A percentile compares a stretch with the other conserved stretches of the same genome.
phyloP scores from a whole-genome alignment of 495 filamentous ascomycete genomes.

The Penicillium daleae region DNA sequence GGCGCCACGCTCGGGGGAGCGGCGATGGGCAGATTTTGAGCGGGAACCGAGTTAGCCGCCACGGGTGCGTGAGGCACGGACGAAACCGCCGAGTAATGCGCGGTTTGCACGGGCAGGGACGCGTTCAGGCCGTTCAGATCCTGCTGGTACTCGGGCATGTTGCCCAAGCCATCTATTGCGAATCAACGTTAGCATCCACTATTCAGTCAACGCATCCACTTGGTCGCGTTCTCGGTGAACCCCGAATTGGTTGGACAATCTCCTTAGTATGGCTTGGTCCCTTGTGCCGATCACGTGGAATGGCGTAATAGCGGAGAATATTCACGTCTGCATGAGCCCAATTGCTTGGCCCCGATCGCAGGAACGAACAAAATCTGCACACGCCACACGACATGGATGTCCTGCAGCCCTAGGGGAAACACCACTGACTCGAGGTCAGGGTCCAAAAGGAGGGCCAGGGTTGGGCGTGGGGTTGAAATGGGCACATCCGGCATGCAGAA shows the following conservation, averaged over 20 bases:
- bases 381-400: conserved; percentile 22
- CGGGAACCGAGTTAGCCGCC: conserved; percentile 26
- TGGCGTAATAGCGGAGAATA: conserved; percentile 41
- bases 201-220: conserved; percentile 9
- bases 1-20: conserved; percentile 26
- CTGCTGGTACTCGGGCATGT: conserved; percentile 41
- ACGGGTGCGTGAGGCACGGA: conserved; percentile 24
- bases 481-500: conserved; percentile 16
- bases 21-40: conserved; percentile 29
- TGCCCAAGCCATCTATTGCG: conserved; percentile 39
- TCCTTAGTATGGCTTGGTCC: not conserved
- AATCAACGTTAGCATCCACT: conserved; percentile 22
- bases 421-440: conserved; percentile 3
- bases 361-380: conserved; percentile 12
- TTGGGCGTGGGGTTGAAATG: not conserved
- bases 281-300: conserved; percentile 46
- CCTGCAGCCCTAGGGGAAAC: conserved; percentile 23
- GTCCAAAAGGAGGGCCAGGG: conserved; percentile 12
- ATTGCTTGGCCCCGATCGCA: conserved; percentile 24
- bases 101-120: conserved; percentile 33
- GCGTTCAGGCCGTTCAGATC: conserved; percentile 35
- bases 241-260: conserved; percentile 13
- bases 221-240: conserved; percentile 15
- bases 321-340: conserved; percentile 33
- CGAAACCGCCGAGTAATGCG: conserved; percentile 32